These are phyloP conservation scores for Mortierella hygrophila DNA, from an alignment of 192 early-diverging fungal genomes.

Conservation along the genomic window DNA sequence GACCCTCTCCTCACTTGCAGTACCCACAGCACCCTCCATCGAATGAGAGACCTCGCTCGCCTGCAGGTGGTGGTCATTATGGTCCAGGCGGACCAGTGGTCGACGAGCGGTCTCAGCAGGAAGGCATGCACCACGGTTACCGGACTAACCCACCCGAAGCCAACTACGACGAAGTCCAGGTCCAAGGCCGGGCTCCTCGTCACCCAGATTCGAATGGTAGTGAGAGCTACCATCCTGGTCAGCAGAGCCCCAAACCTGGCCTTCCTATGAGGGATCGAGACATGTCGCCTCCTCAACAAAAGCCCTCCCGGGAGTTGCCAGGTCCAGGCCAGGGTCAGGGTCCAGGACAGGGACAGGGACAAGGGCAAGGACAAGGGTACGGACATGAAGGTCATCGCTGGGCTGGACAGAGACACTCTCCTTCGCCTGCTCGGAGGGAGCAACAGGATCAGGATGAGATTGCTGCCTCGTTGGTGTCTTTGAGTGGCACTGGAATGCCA, in stretches of 20 bases:
- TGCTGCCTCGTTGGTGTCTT: constrained; percentile 47
- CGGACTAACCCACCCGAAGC: not conserved
- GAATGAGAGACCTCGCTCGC: not conserved
- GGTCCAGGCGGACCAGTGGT: not conserved
- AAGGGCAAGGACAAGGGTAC: not conserved
- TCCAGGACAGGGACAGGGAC: not conserved
- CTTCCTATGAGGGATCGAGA: not conserved
- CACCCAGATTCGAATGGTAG: not conserved
- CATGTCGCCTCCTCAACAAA: not conserved
- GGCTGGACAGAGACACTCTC: constrained; percentile 11
- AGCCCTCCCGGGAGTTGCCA: not conserved
- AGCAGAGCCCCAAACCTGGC: not conserved
- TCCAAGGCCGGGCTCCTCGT: constrained; percentile 1
- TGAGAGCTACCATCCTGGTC: not conserved
- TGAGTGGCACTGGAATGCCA: constrained; percentile 37
- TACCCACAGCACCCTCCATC: not conserved
- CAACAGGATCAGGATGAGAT: constrained; percentile 54
- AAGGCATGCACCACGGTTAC: not conserved
- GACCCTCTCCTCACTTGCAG: not conserved
- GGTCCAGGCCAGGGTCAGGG: not conserved
- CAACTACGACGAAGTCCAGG: not conserved
- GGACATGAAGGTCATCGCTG: constrained; percentile 25
- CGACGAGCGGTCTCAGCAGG: not conserved
- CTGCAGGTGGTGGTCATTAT: not conserved
- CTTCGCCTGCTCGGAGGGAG: constrained; percentile 16